Base-by-base conservation (phyloP, 2,329 filamentous ascomycete species). In the Fonsecaea pedrosoi region DNA sequence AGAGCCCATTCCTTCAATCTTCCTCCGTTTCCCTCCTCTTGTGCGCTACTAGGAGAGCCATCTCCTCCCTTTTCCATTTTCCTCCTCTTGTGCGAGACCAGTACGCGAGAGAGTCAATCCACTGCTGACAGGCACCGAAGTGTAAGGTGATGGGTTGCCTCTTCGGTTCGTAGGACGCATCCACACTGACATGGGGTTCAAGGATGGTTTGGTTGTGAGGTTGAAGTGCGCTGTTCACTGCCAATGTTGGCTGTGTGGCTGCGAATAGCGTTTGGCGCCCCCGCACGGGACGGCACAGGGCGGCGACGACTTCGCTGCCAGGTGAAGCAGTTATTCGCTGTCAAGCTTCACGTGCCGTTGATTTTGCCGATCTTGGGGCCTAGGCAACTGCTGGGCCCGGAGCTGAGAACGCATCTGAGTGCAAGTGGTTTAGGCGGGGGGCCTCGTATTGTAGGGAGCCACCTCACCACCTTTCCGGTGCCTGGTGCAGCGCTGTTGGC, bases 111-210 rank as follows among this genome's bases (percentile, higher is more conserved):
- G 45, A 13, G 21, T 32, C 45, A 50, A 50, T 50, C 45, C 45
- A 12, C 30, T 25, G 45, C 45, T 50, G 45, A 50, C 30, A 32
- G 30, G 30, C 4, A 32, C 18, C 21, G 10, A 7, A 15, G 42
- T 18, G 48, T 53, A 35, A 62, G 54, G 48, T 53, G 60, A 32
- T 13, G 45, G 21, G 54, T 62, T 40, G 37, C 48, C 6, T 55
- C 32, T 62, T 54, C 34, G 25, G 60, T 55, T 34, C 5, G 18
- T 50, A 15, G 45, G 18, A 25, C 4, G 45, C 45, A 50, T 50
- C 45, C 45, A 50, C 21, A 4, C 21, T 50, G 10, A 21, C 12
- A 25, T 50, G 45, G 25, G 18, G 45, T 50, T 50, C 45, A 12
- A 50, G 18, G 18, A 50, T 30, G 45, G 45, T 25, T 50, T 50